A percentile compares a stretch with the other conserved stretches of the same genome.
These are phyloP conservation scores for Phlebiopsis flavidoalba DNA, from an alignment of 768 basidiomycete genomes.

Conservation along the genomic window DNA sequence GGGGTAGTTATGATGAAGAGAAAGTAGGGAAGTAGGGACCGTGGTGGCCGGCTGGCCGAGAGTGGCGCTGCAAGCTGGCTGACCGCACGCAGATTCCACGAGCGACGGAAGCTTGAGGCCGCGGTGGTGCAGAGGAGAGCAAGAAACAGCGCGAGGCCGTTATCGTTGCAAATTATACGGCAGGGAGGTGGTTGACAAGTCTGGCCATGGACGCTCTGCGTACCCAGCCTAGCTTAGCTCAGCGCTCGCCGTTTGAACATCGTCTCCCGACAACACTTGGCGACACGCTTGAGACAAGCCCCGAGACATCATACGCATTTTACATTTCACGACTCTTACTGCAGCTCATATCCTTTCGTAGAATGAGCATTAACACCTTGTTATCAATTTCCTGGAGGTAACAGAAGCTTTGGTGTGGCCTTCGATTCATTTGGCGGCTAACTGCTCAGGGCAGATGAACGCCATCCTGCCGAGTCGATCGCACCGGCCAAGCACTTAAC, in stretches of 20 bases:
- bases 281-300: background rate
- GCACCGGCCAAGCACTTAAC: too few relatives aligned
- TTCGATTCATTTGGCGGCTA: too few relatives aligned
- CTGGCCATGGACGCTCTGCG: background rate
- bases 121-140: background rate
- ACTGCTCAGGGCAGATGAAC: too few relatives aligned
- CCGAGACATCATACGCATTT: background rate
- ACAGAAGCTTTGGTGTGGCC: too few relatives aligned
- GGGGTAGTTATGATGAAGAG: background rate
- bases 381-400: too few relatives aligned
- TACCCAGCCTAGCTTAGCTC: background rate
- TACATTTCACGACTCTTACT: too few relatives aligned
- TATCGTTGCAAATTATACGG: conserved; percentile 1
- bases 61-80: background rate
- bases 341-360: too few relatives aligned
- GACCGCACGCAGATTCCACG: background rate
- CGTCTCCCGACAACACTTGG: background rate
- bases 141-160: background rate
- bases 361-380: too few relatives aligned
- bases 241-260: background rate
- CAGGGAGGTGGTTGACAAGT: background rate
- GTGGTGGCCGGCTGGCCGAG: conserved; percentile 3
- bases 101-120: background rate
- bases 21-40: conserved; percentile 4
- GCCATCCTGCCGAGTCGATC: too few relatives aligned